phyloP scores from a whole-genome alignment of 352 stramenopile genomes.

The Phytophthora cactorum region DNA sequence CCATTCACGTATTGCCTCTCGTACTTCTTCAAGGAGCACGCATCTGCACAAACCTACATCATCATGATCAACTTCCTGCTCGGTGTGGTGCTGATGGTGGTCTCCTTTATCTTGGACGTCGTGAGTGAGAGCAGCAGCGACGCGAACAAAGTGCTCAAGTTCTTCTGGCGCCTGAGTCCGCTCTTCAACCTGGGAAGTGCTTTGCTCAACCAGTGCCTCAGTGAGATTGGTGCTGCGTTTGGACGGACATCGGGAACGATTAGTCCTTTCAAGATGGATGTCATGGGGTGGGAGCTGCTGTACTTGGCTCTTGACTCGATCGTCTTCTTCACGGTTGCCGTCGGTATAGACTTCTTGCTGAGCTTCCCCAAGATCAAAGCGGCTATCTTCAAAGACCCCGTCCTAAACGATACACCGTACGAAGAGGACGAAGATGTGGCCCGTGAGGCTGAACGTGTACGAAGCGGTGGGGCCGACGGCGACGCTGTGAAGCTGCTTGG shows the following conservation, averaged over 20 bases:
- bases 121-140: slow-evolving; percentile 45
- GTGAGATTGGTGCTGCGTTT: slow-evolving; percentile 37
- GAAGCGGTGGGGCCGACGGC: slow-evolving; percentile 29
- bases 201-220: slow-evolving; percentile 42
- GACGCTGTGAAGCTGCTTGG: slow-evolving; percentile 43
- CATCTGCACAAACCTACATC: slow-evolving; percentile 65
- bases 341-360: slow-evolving; percentile 47
- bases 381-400: slow-evolving; percentile 29
- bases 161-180: slow-evolving; percentile 76
- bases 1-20: slow-evolving; percentile 70
- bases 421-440: slow-evolving; percentile 52
- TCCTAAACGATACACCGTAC: slow-evolving; percentile 19
- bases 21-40: slow-evolving; percentile 65
- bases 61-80: slow-evolving; percentile 73
- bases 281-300: slow-evolving; percentile 63
- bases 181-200: slow-evolving; percentile 53
- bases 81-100: slow-evolving; percentile 60
- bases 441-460: slow-evolving; percentile 42
- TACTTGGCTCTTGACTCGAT: slow-evolving; percentile 43
- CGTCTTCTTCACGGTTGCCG: slow-evolving; percentile 33
- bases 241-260: slow-evolving; percentile 34
- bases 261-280: slow-evolving; percentile 53
- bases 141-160: slow-evolving; percentile 66
- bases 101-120: slow-evolving; percentile 61
- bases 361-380: slow-evolving; percentile 39